Percentiles rank a stretch among this genome's conserved stretches.
phyloP scores from a whole-genome alignment of 352 stramenopile genomes.

The Aphanomyces cochlioides region DNA sequence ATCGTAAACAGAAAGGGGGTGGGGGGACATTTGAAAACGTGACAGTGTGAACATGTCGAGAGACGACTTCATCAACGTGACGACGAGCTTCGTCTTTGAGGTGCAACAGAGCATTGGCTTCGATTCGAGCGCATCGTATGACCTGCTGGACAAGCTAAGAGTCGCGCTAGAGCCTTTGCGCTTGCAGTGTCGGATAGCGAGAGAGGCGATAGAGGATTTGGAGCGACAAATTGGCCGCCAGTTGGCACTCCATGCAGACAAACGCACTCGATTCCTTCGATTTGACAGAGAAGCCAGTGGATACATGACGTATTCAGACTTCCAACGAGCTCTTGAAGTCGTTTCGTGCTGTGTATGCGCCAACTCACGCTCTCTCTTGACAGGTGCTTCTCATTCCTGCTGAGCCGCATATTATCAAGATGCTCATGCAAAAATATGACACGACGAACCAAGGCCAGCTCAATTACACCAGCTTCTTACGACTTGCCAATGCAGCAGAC shows the following conservation, averaged over 20 bases:
- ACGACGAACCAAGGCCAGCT: neutral
- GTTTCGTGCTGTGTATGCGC: no score
- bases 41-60: neutral
- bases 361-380: no score
- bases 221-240: conserved; percentile 1
- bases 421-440: conserved; percentile 23
- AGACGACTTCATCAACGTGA: conserved; percentile 24
- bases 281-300: conserved; percentile 8
- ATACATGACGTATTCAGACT: conserved; percentile 14
- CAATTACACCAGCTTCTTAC: conserved; percentile 27
- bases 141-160: neutral
- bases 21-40: neutral
- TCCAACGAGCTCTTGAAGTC: conserved; percentile 12
- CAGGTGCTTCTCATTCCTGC: no score
- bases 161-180: conserved; percentile 8
- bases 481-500: neutral
- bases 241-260: neutral
- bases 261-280: neutral
- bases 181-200: neutral
- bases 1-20: neutral
- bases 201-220: neutral
- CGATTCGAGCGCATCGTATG: conserved; percentile 8
- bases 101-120: conserved; percentile 19
- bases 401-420: no score
- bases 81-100: conserved; percentile 21